A percentile compares a stretch with the other conserved stretches of the same genome.
phyloP scores from a whole-genome alignment of 352 stramenopile species.

The Lagenidium giganteum region DNA sequence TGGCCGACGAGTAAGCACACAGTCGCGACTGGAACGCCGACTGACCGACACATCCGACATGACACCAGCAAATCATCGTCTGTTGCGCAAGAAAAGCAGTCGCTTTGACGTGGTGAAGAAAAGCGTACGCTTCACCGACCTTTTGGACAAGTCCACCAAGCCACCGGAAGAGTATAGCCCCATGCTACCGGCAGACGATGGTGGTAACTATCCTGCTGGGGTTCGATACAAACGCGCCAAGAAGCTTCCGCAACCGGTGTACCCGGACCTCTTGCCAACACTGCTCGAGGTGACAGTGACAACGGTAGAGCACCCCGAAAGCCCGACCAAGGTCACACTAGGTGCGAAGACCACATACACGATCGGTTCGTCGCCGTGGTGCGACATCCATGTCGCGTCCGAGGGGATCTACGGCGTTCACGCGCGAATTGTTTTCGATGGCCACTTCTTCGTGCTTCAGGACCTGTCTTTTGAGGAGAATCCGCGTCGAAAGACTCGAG shows the following conservation, averaged over 20 bases:
- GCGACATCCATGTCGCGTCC: constrained; percentile 42
- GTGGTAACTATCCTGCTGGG: constrained; percentile 20
- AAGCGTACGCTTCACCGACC: constrained; percentile 13
- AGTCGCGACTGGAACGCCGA: constrained; percentile 11
- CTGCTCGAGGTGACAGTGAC: constrained; percentile 11
- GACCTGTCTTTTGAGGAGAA: constrained; percentile 70
- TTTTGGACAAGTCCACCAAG: constrained; percentile 10
- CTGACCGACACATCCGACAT: constrained; percentile 11
- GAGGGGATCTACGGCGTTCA: constrained; percentile 48
- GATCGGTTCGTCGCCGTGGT: constrained; percentile 50
- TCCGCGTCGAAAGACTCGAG: constrained; percentile 40
- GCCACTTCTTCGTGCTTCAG: constrained; percentile 59
- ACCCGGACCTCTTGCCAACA: constrained; percentile 2
- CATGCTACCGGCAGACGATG: constrained; percentile 23
- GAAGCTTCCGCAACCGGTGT: constrained; percentile 13
- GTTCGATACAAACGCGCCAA: constrained; percentile 46
- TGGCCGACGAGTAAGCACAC: constrained; percentile 5
- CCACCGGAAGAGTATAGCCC: constrained; percentile 3
- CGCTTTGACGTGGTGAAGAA: constrained; percentile 6
- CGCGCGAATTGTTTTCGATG: constrained; percentile 58
- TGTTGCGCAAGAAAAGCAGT: constrained; percentile 8
- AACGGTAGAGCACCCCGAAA: constrained; percentile 12
- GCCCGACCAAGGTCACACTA: constrained; percentile 10
- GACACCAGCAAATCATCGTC: neutral
- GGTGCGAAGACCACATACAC: constrained; percentile 26